phyloP scores from a whole-genome alignment of 495 filamentous ascomycete species.

The Aspergillus asperescens region DNA sequence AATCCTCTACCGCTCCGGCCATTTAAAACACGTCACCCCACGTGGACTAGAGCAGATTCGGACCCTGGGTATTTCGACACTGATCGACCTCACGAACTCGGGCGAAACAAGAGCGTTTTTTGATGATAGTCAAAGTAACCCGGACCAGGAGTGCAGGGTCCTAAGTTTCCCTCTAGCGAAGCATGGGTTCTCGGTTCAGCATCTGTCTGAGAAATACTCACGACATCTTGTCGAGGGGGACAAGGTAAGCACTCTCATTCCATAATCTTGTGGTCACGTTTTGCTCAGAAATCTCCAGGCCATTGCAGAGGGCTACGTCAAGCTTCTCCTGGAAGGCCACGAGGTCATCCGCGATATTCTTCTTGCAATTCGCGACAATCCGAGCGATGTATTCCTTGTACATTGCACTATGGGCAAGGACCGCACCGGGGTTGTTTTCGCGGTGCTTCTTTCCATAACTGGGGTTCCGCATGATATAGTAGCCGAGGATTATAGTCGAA shows the following conservation, averaged over 20 bases:
- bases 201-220: background rate
- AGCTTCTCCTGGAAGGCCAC: background rate
- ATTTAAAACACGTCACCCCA: background rate
- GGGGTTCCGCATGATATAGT: background rate
- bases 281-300: background rate
- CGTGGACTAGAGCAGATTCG: background rate
- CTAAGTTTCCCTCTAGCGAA: background rate
- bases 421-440: constrained; percentile 3
- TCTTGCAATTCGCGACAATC: background rate
- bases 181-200: background rate
- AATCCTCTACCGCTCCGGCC: background rate
- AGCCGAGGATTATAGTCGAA: constrained; percentile 1
- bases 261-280: background rate
- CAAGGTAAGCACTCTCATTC: background rate
- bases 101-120: background rate
- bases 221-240: background rate
- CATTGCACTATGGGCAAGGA: constrained; percentile 9
- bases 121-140: too few relatives aligned
- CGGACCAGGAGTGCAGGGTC: background rate
- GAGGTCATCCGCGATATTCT: background rate
- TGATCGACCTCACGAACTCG: background rate
- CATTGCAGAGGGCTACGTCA: background rate
- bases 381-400: background rate
- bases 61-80: background rate
- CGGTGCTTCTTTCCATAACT: background rate